Evolutionary conservation across 2,329 filamentous ascomycete species (phyloP), one percentile per base, ranked within the genome.

Genomic region (Aspergillus ochraceoroseus): DNA sequence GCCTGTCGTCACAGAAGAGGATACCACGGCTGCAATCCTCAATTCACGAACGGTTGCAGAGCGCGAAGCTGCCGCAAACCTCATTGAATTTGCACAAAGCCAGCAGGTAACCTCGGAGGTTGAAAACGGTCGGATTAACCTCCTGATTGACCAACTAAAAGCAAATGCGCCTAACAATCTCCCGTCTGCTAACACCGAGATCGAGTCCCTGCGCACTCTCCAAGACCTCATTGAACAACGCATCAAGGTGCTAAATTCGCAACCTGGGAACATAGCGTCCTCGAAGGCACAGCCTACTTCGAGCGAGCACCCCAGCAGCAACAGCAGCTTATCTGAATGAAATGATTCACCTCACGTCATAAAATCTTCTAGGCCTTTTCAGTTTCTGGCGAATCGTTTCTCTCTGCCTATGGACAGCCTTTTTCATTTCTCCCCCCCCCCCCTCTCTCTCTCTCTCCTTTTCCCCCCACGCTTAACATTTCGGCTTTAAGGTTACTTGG

Each of bases 121-220:
- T 15, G 47, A 56, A 11, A 41, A 49, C 8, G 48, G 46, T 36
- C 52, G 50, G 29, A 53, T 59, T 26, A 46, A 37, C 32, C 51
- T 56, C n/a, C 48, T 64, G 20, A 55, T 64, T 23, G 56, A 61
- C 32, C 53, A 59, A 26, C 45, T 64, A n/a, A 51, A 55, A 40
- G 53, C 58, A 4, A 48, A 49, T 19, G 52, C 52, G 11, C 54
- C 59, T 8, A 48, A 52, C 7, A 45, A 49, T 30, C 37, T 57
- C n/a, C 54, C 56, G 18, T 44, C 48, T 23, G 48, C 54, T 17
- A 46, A 53, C 19, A 57, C 46, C 20, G 62, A 64, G 41, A 45
- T 61, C 25, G 52, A 56, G 5, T 54, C 59, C 14, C 54, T 64
- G 25, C 54, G 49, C 13, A 48, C 54, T 22, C 44, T 64, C 31